These are phyloP conservation scores for Hyphopichia buzzinii DNA, from an alignment of 1,139 yeast genomes.

Conservation along the genomic window DNA sequence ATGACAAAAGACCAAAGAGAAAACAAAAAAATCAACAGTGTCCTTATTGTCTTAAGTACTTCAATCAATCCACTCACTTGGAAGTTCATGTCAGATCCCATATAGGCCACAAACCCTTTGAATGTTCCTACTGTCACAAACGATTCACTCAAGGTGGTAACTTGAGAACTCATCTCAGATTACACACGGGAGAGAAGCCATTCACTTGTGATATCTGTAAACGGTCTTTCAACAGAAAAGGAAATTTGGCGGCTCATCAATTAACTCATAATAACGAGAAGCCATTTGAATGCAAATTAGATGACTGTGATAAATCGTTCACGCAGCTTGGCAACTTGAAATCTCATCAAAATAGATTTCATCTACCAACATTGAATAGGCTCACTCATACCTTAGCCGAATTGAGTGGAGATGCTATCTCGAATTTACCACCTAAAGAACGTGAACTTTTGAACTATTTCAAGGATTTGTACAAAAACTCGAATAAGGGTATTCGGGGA, in stretches of 20 bases:
- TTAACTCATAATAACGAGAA: constrained; percentile 77
- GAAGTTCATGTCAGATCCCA: constrained; percentile 80
- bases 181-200: constrained; percentile 92
- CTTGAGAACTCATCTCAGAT: constrained; percentile 77
- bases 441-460: constrained; percentile 71
- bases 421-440: constrained; percentile 58
- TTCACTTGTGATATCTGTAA: constrained; percentile 73
- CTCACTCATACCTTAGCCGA: constrained; percentile 67
- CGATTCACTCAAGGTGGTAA: constrained; percentile 92
- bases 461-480: constrained; percentile 76
- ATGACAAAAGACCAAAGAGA: constrained; percentile 24
- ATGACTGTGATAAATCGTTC: constrained; percentile 78
- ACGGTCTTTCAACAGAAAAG: constrained; percentile 79
- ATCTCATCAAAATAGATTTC: constrained; percentile 91
- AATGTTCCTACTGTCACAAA: constrained; percentile 76
- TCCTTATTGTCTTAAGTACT: constrained; percentile 64
- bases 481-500: constrained; percentile 89
- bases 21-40: constrained; percentile 61
- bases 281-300: constrained; percentile 79
- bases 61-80: constrained; percentile 73
- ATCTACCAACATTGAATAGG: constrained; percentile 62
- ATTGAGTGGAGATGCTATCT: constrained; percentile 45
- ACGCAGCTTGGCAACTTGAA: constrained; percentile 92
- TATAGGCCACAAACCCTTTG: constrained; percentile 76
- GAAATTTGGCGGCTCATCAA: constrained; percentile 83